phyloP scores from a whole-genome alignment of 495 filamentous ascomycete species.

The Penicillium silybi region DNA sequence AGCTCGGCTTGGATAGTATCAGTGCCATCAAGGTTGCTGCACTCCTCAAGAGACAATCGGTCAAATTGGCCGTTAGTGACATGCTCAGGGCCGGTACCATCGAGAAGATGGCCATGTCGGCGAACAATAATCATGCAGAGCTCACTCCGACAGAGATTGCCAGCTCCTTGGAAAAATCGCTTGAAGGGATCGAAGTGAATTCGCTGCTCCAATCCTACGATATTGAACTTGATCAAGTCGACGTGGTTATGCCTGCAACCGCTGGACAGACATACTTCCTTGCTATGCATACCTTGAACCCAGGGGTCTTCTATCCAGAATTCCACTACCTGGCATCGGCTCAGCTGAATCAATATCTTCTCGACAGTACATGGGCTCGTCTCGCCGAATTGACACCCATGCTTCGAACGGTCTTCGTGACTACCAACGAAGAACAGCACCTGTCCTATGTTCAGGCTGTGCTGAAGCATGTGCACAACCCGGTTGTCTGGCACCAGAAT shows the following conservation, averaged over 20 bases:
- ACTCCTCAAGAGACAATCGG: conserved; percentile 28
- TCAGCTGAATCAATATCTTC: conserved; percentile 8
- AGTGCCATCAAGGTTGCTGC: conserved; percentile 61
- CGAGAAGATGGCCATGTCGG: conserved; percentile 25
- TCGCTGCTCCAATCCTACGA: conserved; percentile 15
- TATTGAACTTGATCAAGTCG: conserved; percentile 15
- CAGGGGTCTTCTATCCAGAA: conserved; percentile 27
- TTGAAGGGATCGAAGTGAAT: conserved; percentile 16
- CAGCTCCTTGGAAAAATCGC: conserved; percentile 11
- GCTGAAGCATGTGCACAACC: conserved; percentile 15
- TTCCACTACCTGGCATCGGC: conserved; percentile 25
- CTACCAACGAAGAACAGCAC: conserved; percentile 6
- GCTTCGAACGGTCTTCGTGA: conserved; percentile 31
- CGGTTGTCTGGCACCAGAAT: conserved; percentile 25
- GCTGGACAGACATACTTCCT: conserved; percentile 34
- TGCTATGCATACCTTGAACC: conserved; percentile 27
- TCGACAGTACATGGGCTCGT: conserved; percentile 25
- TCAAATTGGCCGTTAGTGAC: conserved; percentile 30
- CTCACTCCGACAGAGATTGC: conserved; percentile 6
- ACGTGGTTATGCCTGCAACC: conserved; percentile 23
- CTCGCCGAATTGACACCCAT: conserved; percentile 21
- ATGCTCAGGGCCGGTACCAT: conserved; percentile 34
- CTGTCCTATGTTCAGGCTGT: conserved; percentile 26
- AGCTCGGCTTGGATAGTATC: conserved; percentile 87
- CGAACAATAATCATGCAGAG: conserved; percentile 9